Evolutionary conservation across 163 green algal genomes (phyloP).

Genomic region (Scenedesmus sp.): DNA sequence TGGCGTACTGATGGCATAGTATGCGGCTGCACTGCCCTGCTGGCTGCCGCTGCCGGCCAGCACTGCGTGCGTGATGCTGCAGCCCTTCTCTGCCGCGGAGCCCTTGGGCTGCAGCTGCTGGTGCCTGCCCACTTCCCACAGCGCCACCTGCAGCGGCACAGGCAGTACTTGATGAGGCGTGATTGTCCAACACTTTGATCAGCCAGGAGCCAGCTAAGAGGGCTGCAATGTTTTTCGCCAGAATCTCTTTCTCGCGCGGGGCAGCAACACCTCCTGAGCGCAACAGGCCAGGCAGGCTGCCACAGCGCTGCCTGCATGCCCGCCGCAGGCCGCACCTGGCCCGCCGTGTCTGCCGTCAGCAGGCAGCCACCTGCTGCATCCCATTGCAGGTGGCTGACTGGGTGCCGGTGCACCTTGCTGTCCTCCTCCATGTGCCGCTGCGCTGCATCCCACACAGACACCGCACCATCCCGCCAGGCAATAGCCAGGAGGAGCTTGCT

Average conservation of each 20-base stretch:
- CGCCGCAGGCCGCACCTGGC: conserved; percentile 20
- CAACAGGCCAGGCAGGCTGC: too few relatives aligned
- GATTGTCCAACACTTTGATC: too few relatives aligned
- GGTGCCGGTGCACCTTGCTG: conserved; percentile 67
- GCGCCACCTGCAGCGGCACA: neutral
- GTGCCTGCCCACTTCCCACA: conserved; percentile 33
- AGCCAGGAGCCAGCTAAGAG: neutral
- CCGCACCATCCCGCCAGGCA: conserved; percentile 74
- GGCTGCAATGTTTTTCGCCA: neutral
- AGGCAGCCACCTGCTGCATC: conserved; percentile 55
- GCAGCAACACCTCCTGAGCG: neutral
- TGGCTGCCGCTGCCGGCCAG: neutral
- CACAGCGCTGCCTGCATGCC: too few relatives aligned
- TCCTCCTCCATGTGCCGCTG: conserved; percentile 65
- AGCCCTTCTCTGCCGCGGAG: neutral
- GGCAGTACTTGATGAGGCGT: neutral
- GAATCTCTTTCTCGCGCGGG: neutral
- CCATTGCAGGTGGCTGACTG: conserved; percentile 69
- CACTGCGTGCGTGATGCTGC: neutral
- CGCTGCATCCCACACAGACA: conserved; percentile 76
- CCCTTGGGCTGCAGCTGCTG: conserved; percentile 4
- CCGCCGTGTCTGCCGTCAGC: conserved; percentile 50
- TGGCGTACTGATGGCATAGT: conserved; percentile 24
- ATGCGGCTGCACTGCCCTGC: neutral
- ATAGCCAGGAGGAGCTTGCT: conserved; percentile 69